Percentiles rank a stretch among this genome's conserved stretches.
phyloP scores from a whole-genome alignment of 2,329 filamentous ascomycete species.

The Xylariaceae sp. region DNA sequence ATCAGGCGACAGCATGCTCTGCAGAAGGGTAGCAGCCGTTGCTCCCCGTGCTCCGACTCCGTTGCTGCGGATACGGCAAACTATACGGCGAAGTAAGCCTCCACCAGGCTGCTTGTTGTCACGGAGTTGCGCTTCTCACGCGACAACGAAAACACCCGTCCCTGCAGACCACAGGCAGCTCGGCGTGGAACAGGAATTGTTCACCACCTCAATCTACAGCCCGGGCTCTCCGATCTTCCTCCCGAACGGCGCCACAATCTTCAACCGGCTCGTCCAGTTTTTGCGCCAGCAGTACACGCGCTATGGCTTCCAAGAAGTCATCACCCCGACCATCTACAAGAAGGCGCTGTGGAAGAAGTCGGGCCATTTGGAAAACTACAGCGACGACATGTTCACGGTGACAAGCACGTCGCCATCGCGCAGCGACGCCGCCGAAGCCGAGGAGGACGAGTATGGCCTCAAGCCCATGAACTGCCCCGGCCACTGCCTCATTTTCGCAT shows the following conservation, averaged over 20 bases:
- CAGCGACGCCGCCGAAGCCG: constrained; percentile 33
- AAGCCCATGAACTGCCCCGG: constrained; percentile 99
- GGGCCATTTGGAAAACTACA: constrained; percentile 84
- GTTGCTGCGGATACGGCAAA: constrained; percentile 16
- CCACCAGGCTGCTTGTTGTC: constrained; percentile 4
- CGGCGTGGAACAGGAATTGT: constrained; percentile 66
- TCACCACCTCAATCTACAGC: constrained; percentile 73
- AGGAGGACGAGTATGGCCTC: constrained; percentile 50
- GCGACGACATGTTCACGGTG: constrained; percentile 88
- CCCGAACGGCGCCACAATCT: constrained; percentile 74
- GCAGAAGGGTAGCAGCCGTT: constrained; percentile 19
- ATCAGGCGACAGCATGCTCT: constrained; percentile 28
- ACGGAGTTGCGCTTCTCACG: constrained; percentile 32
- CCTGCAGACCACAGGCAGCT: constrained; percentile 56
- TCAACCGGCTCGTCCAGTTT: constrained; percentile 79
- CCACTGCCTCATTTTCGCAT: constrained; percentile 82
- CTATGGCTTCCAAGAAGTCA: constrained; percentile 84
- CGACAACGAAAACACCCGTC: constrained; percentile 21
- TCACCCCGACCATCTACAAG: constrained; percentile 89
- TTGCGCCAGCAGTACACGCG: constrained; percentile 77
- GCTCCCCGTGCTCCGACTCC: constrained; percentile 16
- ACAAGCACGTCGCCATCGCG: constrained; percentile 48
- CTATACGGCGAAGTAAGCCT: constrained; percentile 12
- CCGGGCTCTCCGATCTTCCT: constrained; percentile 83
- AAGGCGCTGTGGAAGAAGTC: constrained; percentile 81